Conservation (phyloP, 1,284 basidiomycete genomes). For the Ustilago shanxiensis region DNA sequence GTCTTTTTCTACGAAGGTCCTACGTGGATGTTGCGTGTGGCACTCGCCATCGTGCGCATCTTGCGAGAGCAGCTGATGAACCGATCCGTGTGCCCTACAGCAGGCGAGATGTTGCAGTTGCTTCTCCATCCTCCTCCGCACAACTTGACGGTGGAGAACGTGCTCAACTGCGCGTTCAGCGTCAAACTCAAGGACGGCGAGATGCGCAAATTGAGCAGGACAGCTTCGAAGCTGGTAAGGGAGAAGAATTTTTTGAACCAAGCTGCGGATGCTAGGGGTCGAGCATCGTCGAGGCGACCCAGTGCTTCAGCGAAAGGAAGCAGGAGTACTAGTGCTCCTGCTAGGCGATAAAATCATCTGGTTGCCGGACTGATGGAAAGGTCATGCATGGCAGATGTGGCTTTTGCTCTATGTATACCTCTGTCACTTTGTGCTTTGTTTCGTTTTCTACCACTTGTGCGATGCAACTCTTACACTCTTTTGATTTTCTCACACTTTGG, state of each 20-base stretch:
- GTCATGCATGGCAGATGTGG: background rate
- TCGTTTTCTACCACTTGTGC: background rate
- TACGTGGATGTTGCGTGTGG: constrained; percentile 83
- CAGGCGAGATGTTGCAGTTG: constrained; percentile 74
- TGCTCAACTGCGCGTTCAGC: constrained; percentile 77
- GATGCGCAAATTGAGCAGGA: constrained; percentile 76
- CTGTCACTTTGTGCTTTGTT: background rate
- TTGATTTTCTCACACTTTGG: background rate
- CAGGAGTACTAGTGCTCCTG: constrained; percentile 45
- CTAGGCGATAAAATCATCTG: constrained; percentile 12
- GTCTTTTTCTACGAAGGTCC: constrained; percentile 82
- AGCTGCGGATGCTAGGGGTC: constrained; percentile 36
- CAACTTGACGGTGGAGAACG: constrained; percentile 71
- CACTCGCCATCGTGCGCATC: constrained; percentile 79
- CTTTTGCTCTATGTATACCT: background rate
- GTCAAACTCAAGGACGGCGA: constrained; percentile 86
- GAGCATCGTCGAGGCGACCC: constrained; percentile 8
- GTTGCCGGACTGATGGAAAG: no score
- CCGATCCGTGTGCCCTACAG: constrained; percentile 72
- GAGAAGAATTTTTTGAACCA: constrained; percentile 46
- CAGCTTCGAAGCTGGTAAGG: constrained; percentile 61
- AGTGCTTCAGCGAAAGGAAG: constrained; percentile 2
- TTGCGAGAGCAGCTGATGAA: constrained; percentile 74
- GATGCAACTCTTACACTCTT: background rate
- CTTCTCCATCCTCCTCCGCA: constrained; percentile 73